Conservation (phyloP, 1,139 yeast species). For the Scheffersomyces insectosa region DNA sequence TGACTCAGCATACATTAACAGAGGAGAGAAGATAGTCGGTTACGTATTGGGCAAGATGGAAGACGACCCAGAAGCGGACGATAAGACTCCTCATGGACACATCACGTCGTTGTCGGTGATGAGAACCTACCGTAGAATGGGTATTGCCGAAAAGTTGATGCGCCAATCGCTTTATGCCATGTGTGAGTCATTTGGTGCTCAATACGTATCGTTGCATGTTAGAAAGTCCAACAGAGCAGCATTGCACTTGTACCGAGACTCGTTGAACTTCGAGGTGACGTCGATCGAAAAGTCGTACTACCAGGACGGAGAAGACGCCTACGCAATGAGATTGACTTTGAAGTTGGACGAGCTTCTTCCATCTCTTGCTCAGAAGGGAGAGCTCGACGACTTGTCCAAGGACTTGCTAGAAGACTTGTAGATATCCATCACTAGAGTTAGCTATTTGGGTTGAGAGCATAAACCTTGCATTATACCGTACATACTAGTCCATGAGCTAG, state of each 20-base stretch:
- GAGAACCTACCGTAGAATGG: slow-evolving; percentile 94
- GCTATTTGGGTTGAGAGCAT: too few relatives aligned
- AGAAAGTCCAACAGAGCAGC: slow-evolving; percentile 95
- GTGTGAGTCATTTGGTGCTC: slow-evolving; percentile 79
- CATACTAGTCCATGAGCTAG: too few relatives aligned
- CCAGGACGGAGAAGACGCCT: slow-evolving; percentile 99
- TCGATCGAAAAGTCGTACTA: slow-evolving; percentile 84
- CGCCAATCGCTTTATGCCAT: slow-evolving; percentile 78
- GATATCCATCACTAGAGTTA: neutral
- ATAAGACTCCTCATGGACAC: slow-evolving; percentile 85
- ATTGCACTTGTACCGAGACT: slow-evolving; percentile 83
- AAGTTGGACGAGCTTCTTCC: slow-evolving; percentile 62
- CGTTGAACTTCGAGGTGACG: slow-evolving; percentile 77
- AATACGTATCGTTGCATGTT: slow-evolving; percentile 89
- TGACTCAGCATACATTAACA: slow-evolving; percentile 57
- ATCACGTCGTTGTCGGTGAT: slow-evolving; percentile 91
- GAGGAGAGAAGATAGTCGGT: slow-evolving; percentile 84
- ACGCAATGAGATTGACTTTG: slow-evolving; percentile 80
- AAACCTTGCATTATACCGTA: too few relatives aligned
- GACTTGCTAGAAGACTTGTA: slow-evolving; percentile 32
- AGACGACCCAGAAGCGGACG: slow-evolving; percentile 80
- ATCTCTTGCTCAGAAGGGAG: slow-evolving; percentile 48
- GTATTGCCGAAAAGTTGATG: slow-evolving; percentile 92
- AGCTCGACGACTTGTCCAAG: slow-evolving; percentile 52
- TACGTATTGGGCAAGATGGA: slow-evolving; percentile 96